Conservation (phyloP, 1,139 yeast genomes). For the Kluyveromyces sp. region DNA sequence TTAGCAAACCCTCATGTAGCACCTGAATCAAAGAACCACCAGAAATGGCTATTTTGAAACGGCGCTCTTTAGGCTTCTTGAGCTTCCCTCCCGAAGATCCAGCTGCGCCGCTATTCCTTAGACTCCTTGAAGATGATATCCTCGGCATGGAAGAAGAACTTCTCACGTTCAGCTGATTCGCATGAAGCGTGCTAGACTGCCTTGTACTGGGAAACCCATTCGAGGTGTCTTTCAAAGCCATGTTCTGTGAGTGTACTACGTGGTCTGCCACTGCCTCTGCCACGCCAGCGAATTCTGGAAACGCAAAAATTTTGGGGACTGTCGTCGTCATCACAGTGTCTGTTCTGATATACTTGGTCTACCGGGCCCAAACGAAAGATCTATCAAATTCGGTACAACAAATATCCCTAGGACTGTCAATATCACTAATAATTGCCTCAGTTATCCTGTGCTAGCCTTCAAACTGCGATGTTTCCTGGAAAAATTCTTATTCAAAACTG, state of each 20-base stretch:
- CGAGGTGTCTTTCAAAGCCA: slow-evolving; percentile 12
- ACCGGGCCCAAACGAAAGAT: too few relatives aligned
- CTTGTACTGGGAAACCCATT: slow-evolving; percentile 3
- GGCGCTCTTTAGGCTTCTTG: slow-evolving; percentile 40
- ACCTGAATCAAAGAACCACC: slow-evolving; percentile 91
- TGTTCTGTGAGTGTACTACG: slow-evolving; percentile 72
- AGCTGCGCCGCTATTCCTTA: slow-evolving; percentile 11
- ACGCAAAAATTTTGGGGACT: slow-evolving; percentile 85
- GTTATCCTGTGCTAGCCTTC: too few relatives aligned
- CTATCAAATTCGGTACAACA: background rate
- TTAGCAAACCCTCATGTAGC: slow-evolving; percentile 73
- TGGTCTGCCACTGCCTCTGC: slow-evolving; percentile 95
- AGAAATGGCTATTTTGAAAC: slow-evolving; percentile 84
- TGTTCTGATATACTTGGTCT: too few relatives aligned
- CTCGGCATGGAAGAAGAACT: slow-evolving; percentile 10
- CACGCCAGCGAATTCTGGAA: slow-evolving; percentile 81
- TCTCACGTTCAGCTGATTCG: slow-evolving; percentile 3
- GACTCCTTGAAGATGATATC: slow-evolving; percentile 15
- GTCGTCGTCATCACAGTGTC: slow-evolving; percentile 68
- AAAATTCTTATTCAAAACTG: too few relatives aligned
- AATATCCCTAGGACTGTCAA: background rate
- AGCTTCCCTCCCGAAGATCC: slow-evolving; percentile 17
- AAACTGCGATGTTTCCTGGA: too few relatives aligned
- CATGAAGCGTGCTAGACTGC: slow-evolving; percentile 2
- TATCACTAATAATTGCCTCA: too few relatives aligned